Conservation (phyloP, 169 alveolate genomes). For the Plasmodium coatneyi region DNA sequence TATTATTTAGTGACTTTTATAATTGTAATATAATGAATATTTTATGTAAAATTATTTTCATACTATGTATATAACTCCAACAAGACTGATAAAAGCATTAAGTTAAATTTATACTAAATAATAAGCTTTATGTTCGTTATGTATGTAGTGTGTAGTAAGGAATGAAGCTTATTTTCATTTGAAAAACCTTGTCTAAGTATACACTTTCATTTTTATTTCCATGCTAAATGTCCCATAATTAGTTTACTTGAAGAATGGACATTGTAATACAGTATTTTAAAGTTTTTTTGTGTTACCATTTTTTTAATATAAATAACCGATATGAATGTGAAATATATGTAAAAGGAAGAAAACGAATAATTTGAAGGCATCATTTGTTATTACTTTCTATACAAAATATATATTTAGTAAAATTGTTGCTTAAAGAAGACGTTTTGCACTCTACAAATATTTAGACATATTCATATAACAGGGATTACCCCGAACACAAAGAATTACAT, state of each 20-base stretch:
- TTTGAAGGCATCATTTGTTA: background rate
- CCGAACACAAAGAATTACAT: background rate
- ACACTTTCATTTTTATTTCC: background rate
- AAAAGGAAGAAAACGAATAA: background rate
- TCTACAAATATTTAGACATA: background rate
- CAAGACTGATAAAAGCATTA: background rate
- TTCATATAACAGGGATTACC: background rate
- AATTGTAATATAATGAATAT: background rate
- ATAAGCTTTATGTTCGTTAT: background rate
- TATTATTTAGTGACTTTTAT: background rate
- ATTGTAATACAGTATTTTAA: background rate
- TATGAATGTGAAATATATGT: background rate
- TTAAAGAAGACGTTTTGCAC: background rate
- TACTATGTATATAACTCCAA: background rate
- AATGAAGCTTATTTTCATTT: background rate
- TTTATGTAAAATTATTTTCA: background rate
- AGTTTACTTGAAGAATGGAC: background rate
- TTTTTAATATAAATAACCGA: background rate
- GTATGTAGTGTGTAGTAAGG: background rate
- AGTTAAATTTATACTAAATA: background rate
- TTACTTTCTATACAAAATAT: background rate
- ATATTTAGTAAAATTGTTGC: background rate
- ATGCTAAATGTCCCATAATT: background rate
- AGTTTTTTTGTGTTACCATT: background rate
- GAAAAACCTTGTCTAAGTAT: background rate